phyloP scores from a whole-genome alignment of 1,139 yeast species.

The Scheffersomyces stambukii region DNA sequence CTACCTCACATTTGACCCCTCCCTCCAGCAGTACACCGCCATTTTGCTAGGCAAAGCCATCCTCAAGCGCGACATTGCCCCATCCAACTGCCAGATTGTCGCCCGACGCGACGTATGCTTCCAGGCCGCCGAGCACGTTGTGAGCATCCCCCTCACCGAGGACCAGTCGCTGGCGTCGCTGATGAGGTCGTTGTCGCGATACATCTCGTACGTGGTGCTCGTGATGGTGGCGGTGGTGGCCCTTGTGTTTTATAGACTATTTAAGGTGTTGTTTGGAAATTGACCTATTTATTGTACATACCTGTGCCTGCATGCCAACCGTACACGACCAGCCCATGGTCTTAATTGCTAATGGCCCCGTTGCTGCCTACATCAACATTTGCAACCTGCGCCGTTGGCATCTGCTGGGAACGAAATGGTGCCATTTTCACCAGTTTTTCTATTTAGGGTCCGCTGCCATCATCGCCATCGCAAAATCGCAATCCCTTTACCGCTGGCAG shows the following conservation, averaged over 20 bases:
- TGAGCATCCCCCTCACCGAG: constrained; percentile 39
- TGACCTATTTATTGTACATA: neutral
- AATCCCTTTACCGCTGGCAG: no score
- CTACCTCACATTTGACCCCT: constrained; percentile 31
- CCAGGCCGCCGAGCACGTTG: constrained; percentile 43
- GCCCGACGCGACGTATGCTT: constrained; percentile 37
- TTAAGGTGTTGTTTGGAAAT: constrained; percentile 12
- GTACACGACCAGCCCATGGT: neutral
- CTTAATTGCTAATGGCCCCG: neutral
- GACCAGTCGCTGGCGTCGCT: constrained; percentile 18
- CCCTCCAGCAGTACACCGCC: constrained; percentile 35
- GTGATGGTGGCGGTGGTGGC: constrained; percentile 18
- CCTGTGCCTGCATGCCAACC: neutral
- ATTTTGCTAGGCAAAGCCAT: constrained; percentile 41
- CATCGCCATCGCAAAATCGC: no score
- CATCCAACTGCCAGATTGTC: constrained; percentile 30
- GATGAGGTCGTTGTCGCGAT: constrained; percentile 18
- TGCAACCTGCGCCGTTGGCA: no score
- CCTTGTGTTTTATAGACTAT: constrained; percentile 22
- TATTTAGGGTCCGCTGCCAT: no score
- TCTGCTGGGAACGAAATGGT: no score
- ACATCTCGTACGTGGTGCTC: constrained; percentile 18
- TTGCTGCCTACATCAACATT: neutral
- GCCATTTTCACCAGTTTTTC: no score
- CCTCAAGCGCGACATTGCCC: constrained; percentile 31